Percentiles rank a stretch among this genome's conserved stretches.
phyloP scores from a whole-genome alignment of 2,329 filamentous ascomycete genomes.

The Talaromyces atroroseus region DNA sequence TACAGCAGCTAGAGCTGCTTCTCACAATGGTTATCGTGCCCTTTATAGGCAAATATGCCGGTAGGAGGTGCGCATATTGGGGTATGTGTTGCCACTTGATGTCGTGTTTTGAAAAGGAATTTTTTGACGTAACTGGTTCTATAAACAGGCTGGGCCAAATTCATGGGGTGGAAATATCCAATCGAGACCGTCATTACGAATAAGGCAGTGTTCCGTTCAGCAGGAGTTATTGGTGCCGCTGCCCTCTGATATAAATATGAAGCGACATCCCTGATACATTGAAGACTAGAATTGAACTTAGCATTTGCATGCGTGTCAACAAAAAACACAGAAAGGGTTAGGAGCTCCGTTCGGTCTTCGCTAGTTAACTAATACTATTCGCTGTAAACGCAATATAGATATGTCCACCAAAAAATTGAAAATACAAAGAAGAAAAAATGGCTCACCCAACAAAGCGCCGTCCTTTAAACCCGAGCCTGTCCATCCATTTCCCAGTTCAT shows the following conservation, averaged over 20 bases:
- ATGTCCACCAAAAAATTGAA: background rate
- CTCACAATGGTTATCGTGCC: constrained; percentile 92
- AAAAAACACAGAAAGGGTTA: background rate
- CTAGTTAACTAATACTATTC: background rate
- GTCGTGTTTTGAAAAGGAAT: background rate
- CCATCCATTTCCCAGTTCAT: background rate
- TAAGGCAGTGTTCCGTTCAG: constrained; percentile 58
- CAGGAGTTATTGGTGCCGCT: constrained; percentile 56
- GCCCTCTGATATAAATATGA: constrained; percentile 17
- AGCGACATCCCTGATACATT: background rate
- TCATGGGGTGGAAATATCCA: constrained; percentile 91
- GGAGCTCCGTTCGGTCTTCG: background rate
- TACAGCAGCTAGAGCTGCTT: constrained; percentile 89
- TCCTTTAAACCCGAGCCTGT: background rate
- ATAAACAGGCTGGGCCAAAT: constrained; percentile 73
- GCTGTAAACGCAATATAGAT: background rate
- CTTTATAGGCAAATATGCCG: constrained; percentile 90
- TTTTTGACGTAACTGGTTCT: constrained; percentile 11
- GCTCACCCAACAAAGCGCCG: background rate
- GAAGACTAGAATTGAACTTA: background rate
- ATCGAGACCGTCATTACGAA: constrained; percentile 64
- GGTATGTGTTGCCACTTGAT: constrained; percentile 50
- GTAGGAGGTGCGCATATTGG: constrained; percentile 93
- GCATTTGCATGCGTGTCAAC: background rate
- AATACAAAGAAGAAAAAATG: background rate